phyloP scores from a whole-genome alignment of 225 moss, liverwort and hornwort species.

The Physcomitrellopsis africana region DNA sequence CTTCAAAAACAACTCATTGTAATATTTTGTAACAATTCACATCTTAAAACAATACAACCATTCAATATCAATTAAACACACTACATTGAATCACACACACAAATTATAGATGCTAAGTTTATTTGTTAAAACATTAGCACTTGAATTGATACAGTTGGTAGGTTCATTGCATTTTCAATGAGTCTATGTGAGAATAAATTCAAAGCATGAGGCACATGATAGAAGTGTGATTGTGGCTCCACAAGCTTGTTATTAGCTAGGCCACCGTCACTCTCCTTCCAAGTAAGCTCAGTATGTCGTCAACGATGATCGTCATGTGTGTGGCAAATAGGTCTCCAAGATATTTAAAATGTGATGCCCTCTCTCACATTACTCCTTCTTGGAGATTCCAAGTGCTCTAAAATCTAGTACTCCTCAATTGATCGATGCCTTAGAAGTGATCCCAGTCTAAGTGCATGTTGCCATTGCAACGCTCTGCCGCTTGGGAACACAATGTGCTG shows the following conservation, averaged over 20 bases:
- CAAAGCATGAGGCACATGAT: no score
- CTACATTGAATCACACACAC: no score
- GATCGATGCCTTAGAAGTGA: conserved; percentile 41
- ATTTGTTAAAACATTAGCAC: no score
- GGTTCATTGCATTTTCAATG: no score
- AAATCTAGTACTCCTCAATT: conserved; percentile 22
- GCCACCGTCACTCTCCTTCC: conserved; percentile 16
- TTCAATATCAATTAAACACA: no score
- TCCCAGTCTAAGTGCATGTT: conserved; percentile 20
- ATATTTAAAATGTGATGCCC: conserved; percentile 6
- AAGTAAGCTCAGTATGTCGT: conserved; percentile 20
- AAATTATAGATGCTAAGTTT: no score
- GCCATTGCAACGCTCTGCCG: conserved; percentile 27
- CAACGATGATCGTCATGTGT: background rate
- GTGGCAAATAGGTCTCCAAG: conserved; percentile 16
- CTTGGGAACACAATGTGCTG: conserved; percentile 17
- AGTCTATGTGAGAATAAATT: no score
- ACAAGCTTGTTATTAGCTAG: conserved; percentile 14
- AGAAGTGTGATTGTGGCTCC: conserved; percentile 17
- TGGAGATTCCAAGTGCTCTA: background rate
- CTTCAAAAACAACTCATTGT: no score
- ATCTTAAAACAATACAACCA: no score
- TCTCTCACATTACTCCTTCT: background rate
- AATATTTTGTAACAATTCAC: no score
- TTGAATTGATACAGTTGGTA: no score